These are phyloP conservation scores for Naumovozyma dairenensis DNA, from an alignment of 805 yeast genomes.

Conservation along the genomic window DNA sequence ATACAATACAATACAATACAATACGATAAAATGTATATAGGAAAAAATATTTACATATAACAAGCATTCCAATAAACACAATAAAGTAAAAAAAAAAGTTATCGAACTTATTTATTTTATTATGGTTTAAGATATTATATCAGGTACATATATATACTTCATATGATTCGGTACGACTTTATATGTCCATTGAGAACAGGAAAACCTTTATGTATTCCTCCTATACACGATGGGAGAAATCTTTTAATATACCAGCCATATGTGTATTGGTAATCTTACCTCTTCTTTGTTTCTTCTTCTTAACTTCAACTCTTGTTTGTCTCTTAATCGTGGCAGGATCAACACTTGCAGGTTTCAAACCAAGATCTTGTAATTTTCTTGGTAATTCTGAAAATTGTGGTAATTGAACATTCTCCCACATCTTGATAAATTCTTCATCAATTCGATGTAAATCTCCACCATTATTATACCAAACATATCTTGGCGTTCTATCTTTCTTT, in stretches of 20 bases:
- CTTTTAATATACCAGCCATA: slow-evolving; percentile 90
- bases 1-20: too few species aligned
- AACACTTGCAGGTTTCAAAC: slow-evolving; percentile 95
- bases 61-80: too few species aligned
- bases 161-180: too few species aligned
- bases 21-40: too few species aligned
- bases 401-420: slow-evolving; percentile 72
- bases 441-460: slow-evolving; percentile 59
- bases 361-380: slow-evolving; percentile 62
- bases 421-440: slow-evolving; percentile 69
- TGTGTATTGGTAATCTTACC: slow-evolving; percentile 94
- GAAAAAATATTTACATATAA: too few species aligned
- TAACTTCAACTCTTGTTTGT: slow-evolving; percentile 50
- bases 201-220: too few species aligned
- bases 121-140: too few species aligned
- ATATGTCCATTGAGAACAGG: too few species aligned
- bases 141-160: too few species aligned
- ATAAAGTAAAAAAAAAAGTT: too few species aligned
- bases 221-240: slow-evolving; percentile 42
- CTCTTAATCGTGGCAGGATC: slow-evolving; percentile 89
- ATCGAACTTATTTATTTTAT: too few species aligned
- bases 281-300: slow-evolving; percentile 83
- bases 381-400: slow-evolving; percentile 81
- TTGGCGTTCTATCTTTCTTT: slow-evolving; percentile 88
- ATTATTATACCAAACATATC: slow-evolving; percentile 81